Base-by-base conservation (phyloP, 2,329 filamentous ascomycete species). In the Talaromyces amestolkiae region DNA sequence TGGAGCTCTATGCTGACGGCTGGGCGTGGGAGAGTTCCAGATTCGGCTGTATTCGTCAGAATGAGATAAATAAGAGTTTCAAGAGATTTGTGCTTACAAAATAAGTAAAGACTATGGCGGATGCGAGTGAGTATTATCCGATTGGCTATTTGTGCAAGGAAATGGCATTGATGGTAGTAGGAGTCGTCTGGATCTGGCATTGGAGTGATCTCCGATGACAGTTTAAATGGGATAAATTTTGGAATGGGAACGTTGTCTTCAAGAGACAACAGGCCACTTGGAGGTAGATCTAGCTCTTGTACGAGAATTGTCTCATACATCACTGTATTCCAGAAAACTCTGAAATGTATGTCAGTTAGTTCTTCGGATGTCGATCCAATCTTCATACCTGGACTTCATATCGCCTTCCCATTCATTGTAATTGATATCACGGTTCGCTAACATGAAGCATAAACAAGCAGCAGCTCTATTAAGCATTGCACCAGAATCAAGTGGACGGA, bases 221-320 rank as follows among this genome's bases (percentile, higher is more conserved):
- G 75, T 62, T 79, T 79, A 64, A 80, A 84, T 3, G 75, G 73
- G 33, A 80, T 83, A 64, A 86, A 86, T 69, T 83, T 84, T 0
- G 84, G 84, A 31, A 86, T 78, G 0, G 83, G 83, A 19, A 85
- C 81, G 60, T 81, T 77, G 56, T 84, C 81, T 70, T 86, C 83
- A 19, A 82, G 83, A 15, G 81, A 78, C 17, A 81, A 77, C 43
- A 86, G 76, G 6, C 82, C 81, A 59, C 82, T 84, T 17, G 81
- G 75, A 3, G 84, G 83, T 9, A 86, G 76, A 66, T 83, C 80
- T 11, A 85, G 74, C 66, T 86, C 84, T 71, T 86, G 83, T 0
- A 83, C 82, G 13, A 85, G 79, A 61, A 86, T 83, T 1, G 82
- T 84, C 69, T 86, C 83, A 68, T 84, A 83, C 82, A 85, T 84